Percentiles rank a stretch among this genome's conserved stretches.
phyloP scores from a whole-genome alignment of 768 basidiomycete species.

The Boletus speciosus region DNA sequence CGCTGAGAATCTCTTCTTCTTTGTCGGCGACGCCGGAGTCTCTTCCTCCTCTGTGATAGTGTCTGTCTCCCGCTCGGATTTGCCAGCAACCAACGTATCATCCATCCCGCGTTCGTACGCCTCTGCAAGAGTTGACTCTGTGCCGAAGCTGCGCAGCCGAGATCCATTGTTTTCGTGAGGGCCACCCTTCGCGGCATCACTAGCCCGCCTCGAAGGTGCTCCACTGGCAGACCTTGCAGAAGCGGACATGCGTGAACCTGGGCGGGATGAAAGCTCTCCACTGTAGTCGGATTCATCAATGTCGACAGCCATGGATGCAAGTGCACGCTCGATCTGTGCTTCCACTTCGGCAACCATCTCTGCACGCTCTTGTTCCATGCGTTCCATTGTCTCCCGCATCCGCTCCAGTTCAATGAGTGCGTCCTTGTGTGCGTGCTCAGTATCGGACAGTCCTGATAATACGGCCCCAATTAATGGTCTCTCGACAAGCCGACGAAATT shows the following conservation, averaged over 20 bases:
- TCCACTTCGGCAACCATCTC: constrained; percentile 94
- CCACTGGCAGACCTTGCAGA: constrained; percentile 43
- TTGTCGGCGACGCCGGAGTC: constrained; percentile 37
- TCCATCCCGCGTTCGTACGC: constrained; percentile 47
- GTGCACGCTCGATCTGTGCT: constrained; percentile 83
- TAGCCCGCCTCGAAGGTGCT: constrained; percentile 55
- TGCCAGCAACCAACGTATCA: constrained; percentile 33
- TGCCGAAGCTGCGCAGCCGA: constrained; percentile 66
- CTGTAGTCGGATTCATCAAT: constrained; percentile 71
- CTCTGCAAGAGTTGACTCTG: constrained; percentile 79
- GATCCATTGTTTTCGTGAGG: constrained; percentile 23
- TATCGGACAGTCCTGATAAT: constrained; percentile 70
- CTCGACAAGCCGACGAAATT: background rate
- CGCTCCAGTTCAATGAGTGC: constrained; percentile 76
- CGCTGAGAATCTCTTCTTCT: constrained; percentile 80
- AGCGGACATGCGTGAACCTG: constrained; percentile 62
- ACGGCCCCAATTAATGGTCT: background rate
- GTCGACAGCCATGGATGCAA: constrained; percentile 81
- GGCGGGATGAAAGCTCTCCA: constrained; percentile 52
- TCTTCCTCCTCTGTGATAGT: constrained; percentile 62
- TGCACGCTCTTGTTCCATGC: constrained; percentile 81
- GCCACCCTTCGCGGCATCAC: constrained; percentile 52
- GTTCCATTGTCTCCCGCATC: constrained; percentile 84
- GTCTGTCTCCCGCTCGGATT: constrained; percentile 44
- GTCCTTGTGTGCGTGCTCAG: constrained; percentile 76